Conservation (phyloP, 306 rosid species). For the Begonia peltatifolia region DNA sequence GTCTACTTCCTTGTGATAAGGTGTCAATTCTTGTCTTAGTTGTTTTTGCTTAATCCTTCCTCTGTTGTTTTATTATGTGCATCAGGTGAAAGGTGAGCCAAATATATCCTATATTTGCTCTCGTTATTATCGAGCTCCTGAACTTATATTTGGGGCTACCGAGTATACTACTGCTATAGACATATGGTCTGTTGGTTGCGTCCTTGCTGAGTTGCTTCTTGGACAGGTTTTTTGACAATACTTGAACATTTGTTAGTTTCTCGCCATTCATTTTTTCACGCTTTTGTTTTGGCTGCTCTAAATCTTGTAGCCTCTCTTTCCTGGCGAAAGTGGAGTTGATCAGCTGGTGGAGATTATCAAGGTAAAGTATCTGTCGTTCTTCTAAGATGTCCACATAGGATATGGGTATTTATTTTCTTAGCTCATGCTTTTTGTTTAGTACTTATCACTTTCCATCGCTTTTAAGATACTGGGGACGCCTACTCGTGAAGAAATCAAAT, state of each 20-base stretch:
- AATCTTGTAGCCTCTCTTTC: conserved; percentile 50
- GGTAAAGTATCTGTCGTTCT: conserved; percentile 18
- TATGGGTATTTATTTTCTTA: background rate
- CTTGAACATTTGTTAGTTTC: background rate
- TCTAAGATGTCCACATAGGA: background rate
- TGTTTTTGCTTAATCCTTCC: conserved; percentile 3
- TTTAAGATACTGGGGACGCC: conserved; percentile 56
- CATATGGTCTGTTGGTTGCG: conserved; percentile 66
- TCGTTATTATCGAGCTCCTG: conserved; percentile 66
- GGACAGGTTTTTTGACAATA: conserved; percentile 38
- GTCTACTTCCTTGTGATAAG: too few species aligned
- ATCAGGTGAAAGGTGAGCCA: conserved; percentile 60
- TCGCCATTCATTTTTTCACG: background rate
- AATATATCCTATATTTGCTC: conserved; percentile 67
- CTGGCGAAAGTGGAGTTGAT: conserved; percentile 62
- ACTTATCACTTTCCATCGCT: background rate
- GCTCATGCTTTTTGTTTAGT: conserved; percentile 1
- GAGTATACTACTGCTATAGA: conserved; percentile 62
- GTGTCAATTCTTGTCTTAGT: background rate
- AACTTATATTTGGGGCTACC: conserved; percentile 62
- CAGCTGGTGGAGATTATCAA: conserved; percentile 69
- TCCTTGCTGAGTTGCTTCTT: conserved; percentile 48
- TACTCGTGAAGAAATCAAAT: conserved; percentile 60
- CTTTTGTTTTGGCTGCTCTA: conserved; percentile 9
- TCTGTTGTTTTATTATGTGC: background rate